Conservation (phyloP, 2,329 filamentous ascomycete genomes). For the Exophiala dermatitidis region DNA sequence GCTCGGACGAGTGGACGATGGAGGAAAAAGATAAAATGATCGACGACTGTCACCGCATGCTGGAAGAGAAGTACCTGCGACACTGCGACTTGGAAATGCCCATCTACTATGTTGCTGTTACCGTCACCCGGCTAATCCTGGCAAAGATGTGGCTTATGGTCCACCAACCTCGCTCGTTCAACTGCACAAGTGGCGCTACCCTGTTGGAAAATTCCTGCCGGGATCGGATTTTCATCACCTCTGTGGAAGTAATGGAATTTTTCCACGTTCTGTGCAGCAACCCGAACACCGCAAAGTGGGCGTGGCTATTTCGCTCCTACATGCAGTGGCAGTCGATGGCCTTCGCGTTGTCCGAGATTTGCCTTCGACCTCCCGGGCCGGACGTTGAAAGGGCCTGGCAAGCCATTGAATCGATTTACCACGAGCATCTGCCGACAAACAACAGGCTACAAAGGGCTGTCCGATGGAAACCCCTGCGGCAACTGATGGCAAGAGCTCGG, state of each 20-base stretch:
- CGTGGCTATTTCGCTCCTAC: constrained; percentile 58
- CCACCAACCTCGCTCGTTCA: constrained; percentile 58
- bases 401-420: constrained; percentile 45
- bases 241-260: constrained; percentile 68
- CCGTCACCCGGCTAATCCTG: constrained; percentile 63
- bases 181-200: constrained; percentile 47
- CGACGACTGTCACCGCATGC: constrained; percentile 46
- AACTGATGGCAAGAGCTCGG: constrained; percentile 53
- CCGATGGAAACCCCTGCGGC: constrained; percentile 57
- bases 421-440: constrained; percentile 31
- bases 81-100: constrained; percentile 47
- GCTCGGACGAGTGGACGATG: constrained; percentile 13
- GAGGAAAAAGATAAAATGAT: constrained; percentile 42
- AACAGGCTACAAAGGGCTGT: constrained; percentile 45
- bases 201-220: constrained; percentile 54
- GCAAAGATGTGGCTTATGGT: constrained; percentile 72
- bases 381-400: constrained; percentile 55
- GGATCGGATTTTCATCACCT: constrained; percentile 63
- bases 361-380: constrained; percentile 49
- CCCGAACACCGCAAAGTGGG: constrained; percentile 54
- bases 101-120: constrained; percentile 62
- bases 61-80: constrained; percentile 50
- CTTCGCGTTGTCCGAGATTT: constrained; percentile 55
- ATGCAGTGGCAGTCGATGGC: constrained; percentile 60
- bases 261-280: constrained; percentile 60